These are phyloP conservation scores for Phaeomoniella chlamydospora DNA, from an alignment of 2,329 filamentous ascomycete species.

Conservation along the genomic window DNA sequence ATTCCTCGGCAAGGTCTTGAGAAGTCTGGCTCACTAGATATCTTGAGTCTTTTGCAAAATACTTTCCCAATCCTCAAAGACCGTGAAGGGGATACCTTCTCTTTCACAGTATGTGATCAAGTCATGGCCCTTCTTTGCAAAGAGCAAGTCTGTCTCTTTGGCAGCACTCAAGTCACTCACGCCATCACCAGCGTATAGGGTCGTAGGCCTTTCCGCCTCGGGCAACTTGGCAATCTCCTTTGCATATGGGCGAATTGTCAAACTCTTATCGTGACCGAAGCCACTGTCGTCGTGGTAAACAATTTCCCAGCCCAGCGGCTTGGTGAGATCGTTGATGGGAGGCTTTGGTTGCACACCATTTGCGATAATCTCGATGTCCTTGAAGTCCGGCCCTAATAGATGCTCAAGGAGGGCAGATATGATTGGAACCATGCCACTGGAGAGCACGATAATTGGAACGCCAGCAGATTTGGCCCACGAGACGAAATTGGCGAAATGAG, in stretches of 20 bases:
- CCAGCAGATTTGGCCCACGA: constrained; percentile 67
- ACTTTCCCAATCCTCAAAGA: constrained; percentile 70
- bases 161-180: constrained; percentile 87
- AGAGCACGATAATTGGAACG: constrained; percentile 82
- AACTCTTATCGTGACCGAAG: constrained; percentile 94
- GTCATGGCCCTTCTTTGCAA: constrained; percentile 84
- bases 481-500: constrained; percentile 77
- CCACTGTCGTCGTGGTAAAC: constrained; percentile 65
- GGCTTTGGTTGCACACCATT: constrained; percentile 57
- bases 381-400: constrained; percentile 63
- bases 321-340: constrained; percentile 60
- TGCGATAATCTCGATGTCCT: constrained; percentile 77
- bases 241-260: constrained; percentile 79
- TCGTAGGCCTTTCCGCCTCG: constrained; percentile 52
- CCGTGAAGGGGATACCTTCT: constrained; percentile 73
- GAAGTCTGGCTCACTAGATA: constrained; percentile 35
- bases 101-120: constrained; percentile 76
- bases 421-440: constrained; percentile 82
- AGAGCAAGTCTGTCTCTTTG: constrained; percentile 80
- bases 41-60: constrained; percentile 65
- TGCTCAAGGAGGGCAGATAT: constrained; percentile 71
- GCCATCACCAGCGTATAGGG: constrained; percentile 93
- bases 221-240: constrained; percentile 41
- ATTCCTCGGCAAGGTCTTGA: not conserved
- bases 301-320: constrained; percentile 76